Base-by-base conservation (phyloP, 768 basidiomycete genomes). In the Pleurotus pulmonarius region DNA sequence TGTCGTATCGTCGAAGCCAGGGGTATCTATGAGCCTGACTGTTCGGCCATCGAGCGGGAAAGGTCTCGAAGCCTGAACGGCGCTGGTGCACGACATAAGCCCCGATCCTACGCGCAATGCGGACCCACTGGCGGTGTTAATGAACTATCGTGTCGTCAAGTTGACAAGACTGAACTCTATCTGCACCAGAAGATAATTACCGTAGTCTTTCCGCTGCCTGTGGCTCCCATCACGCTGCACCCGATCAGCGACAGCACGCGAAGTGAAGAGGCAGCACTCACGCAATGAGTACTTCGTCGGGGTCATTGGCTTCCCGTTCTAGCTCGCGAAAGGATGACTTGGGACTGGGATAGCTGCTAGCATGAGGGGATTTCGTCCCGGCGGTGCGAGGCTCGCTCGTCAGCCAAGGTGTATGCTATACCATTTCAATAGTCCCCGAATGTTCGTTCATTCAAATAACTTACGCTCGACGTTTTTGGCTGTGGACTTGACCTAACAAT, bases 61-160 rank as follows among this genome's bases (percentile, higher is more conserved):
- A 66, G 3, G 70, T 54, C 5, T 66, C 56, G 7, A 69, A 66
- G 8, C 68, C 29, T 62, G 61, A 13, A 80, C 65, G 15, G 65
- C 63, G 29, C 63, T 63, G 7, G 79, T 80, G 52, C 67, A 72
- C 20, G 79, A 78, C 56, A 69, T 63, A 43, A 78, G 46, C 5
- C 57, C 49, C 9, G 58, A 25, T 9, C 65, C 63, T 2, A 67
- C 59, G 7, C 64, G 59, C 26, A 77, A 52, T 46, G 61, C 56
- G n/a, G 73, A 70, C 39, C 70, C 73, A 54, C 72, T 74, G 37
- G 67, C 69, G 22, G 66, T 63, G 53, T 78, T 78, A 60, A 77
- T 75, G 44, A 79, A 77, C 78, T 76, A 44, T 4, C 40, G 48
- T 5, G 41, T 20, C 25, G 4, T n/a, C 20, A 15, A 38, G 39